Conservation (phyloP, 164 flowering plant genomes). For the Magnolia changhungtana region DNA sequence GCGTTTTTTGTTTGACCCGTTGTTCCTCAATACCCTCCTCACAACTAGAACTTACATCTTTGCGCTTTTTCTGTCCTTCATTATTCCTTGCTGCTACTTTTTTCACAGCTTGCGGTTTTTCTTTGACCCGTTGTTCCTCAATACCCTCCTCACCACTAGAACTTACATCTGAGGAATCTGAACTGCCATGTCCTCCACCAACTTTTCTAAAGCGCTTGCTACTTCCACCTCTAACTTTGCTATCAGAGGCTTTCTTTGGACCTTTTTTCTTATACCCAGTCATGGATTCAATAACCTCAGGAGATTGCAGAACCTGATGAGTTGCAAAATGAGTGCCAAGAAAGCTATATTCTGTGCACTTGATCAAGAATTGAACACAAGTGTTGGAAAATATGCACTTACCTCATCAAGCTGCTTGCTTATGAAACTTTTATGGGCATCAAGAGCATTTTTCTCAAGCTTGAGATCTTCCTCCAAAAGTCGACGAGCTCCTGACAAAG, state of each 20-base stretch:
- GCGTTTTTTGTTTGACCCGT: too few relatives aligned
- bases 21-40: too few relatives aligned
- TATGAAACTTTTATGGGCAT: slow-evolving; percentile 63
- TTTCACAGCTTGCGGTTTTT: slow-evolving; percentile 40
- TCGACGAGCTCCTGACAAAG: slow-evolving; percentile 69
- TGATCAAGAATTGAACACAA: neutral
- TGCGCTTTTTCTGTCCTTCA: slow-evolving; percentile 43
- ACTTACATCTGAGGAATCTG: slow-evolving; percentile 22
- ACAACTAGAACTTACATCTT: too few relatives aligned
- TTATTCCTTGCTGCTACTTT: slow-evolving; percentile 36
- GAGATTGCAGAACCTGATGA: slow-evolving; percentile 42
- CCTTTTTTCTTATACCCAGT: slow-evolving; percentile 31
- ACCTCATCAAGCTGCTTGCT: slow-evolving; percentile 61
- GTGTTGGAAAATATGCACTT: slow-evolving; percentile 6
- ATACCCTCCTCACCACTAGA: slow-evolving; percentile 22
- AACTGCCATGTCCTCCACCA: slow-evolving; percentile 26
- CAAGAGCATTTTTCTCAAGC: slow-evolving; percentile 64
- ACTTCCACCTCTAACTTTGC: neutral
- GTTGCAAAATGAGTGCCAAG: neutral
- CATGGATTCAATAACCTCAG: slow-evolving; percentile 31
- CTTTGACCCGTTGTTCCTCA: slow-evolving; percentile 31
- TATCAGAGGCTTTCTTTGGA: slow-evolving; percentile 23
- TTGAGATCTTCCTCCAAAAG: slow-evolving; percentile 86
- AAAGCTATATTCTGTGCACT: neutral
- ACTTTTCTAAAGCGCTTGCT: slow-evolving; percentile 27